phyloP scores from a whole-genome alignment of 352 stramenopile species.

The Globisporangium radiosum region DNA sequence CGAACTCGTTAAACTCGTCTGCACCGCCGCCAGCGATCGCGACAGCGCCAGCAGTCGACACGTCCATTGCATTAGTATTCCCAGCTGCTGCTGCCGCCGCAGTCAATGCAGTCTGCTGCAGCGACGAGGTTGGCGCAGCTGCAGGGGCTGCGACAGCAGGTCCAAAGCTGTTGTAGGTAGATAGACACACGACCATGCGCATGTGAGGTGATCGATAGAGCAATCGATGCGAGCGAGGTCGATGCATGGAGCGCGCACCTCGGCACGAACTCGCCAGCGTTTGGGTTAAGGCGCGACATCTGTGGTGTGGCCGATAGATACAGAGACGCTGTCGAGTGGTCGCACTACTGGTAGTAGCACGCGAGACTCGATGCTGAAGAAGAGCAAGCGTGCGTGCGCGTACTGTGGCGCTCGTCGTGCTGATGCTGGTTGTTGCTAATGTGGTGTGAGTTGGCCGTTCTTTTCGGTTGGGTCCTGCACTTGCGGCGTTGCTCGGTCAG shows the following conservation, averaged over 20 bases:
- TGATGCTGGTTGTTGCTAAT: no score
- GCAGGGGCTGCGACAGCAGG: slow-evolving; percentile 18
- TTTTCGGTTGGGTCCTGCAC: no score
- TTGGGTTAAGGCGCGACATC: slow-evolving; percentile 65
- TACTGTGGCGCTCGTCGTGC: no score
- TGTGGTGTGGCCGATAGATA: no score
- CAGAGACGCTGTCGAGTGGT: no score
- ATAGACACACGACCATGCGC: background rate
- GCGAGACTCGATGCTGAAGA: no score
- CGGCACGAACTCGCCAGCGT: slow-evolving; percentile 77
- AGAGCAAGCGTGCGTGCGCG: no score
- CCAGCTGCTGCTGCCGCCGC: background rate
- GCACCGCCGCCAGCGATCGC: background rate
- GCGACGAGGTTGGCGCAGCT: slow-evolving; percentile 1
- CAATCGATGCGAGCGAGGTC: slow-evolving; percentile 1
- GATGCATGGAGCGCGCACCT: slow-evolving; percentile 33
- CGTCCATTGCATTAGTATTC: no score
- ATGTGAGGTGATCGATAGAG: background rate
- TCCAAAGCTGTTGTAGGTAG: background rate
- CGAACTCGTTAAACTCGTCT: background rate
- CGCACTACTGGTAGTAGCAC: no score
- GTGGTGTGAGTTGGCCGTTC: no score
- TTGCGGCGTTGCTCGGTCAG: no score
- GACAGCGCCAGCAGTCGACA: background rate
- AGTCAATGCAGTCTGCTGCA: background rate